Evolutionary conservation across 2,329 filamentous ascomycete genomes (phyloP).

Genomic region (Diplodia seriata): DNA sequence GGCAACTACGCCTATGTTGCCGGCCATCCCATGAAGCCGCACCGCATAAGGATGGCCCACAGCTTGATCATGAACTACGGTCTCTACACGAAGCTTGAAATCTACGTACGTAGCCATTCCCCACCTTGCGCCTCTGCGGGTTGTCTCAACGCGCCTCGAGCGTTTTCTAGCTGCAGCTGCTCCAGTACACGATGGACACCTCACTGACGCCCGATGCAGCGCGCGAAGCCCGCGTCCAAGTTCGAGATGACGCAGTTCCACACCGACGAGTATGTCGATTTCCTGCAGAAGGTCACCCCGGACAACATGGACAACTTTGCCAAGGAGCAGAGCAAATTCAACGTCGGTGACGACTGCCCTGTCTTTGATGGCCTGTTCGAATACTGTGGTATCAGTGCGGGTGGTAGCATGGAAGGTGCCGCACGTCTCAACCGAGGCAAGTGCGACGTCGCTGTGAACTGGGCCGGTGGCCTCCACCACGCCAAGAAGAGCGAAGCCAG

Average conservation of each 20-base stretch:
- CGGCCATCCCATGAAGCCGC: slow-evolving; percentile 72
- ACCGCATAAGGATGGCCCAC: slow-evolving; percentile 70
- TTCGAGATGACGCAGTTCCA: slow-evolving; percentile 78
- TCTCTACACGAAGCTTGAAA: slow-evolving; percentile 76
- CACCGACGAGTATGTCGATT: slow-evolving; percentile 75
- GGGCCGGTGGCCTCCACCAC: slow-evolving; percentile 58
- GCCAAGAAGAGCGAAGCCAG: slow-evolving; percentile 57
- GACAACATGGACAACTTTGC: slow-evolving; percentile 97
- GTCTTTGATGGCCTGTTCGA: slow-evolving; percentile 75
- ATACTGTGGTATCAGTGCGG: slow-evolving; percentile 73
- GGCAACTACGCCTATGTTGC: slow-evolving; percentile 96
- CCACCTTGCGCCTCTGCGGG: not conserved
- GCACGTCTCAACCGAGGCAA: slow-evolving; percentile 72
- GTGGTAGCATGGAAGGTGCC: slow-evolving; percentile 73
- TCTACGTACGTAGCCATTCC: slow-evolving; percentile 60
- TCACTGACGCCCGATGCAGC: slow-evolving; percentile 37
- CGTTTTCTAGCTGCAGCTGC: slow-evolving; percentile 26
- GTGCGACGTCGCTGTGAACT: slow-evolving; percentile 69
- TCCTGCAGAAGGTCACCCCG: slow-evolving; percentile 85
- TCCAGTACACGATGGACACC: slow-evolving; percentile 21
- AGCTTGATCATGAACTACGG: slow-evolving; percentile 75
- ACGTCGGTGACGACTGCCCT: slow-evolving; percentile 68
- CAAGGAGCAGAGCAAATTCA: slow-evolving; percentile 84
- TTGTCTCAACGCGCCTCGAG: slow-evolving; percentile 18
- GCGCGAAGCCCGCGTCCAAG: slow-evolving; percentile 62